Evolutionary conservation across 352 stramenopile species (phyloP).

Genomic region (Blastocystis sp.): DNA sequence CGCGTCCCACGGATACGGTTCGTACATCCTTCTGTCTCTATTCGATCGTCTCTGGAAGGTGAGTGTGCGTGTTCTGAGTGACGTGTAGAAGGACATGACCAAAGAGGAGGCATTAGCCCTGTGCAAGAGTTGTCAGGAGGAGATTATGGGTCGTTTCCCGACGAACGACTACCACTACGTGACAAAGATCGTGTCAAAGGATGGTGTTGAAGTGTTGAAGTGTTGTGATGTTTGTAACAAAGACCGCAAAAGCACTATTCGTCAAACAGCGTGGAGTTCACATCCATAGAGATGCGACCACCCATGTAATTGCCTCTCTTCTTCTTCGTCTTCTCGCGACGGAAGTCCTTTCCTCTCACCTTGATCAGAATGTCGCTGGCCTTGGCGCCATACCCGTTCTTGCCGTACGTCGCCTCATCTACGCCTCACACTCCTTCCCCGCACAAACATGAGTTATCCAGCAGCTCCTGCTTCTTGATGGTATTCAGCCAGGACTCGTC

Average conservation of each 20-base stretch:
- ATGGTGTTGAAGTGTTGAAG: constrained; percentile 69
- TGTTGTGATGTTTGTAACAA: constrained; percentile 34
- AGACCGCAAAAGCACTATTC: constrained; percentile 9
- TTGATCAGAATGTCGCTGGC: constrained; percentile 95
- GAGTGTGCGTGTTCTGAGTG: not conserved
- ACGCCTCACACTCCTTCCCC: not conserved
- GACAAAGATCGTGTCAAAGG: constrained; percentile 69
- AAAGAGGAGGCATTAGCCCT: constrained; percentile 56
- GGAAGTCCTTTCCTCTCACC: constrained; percentile 98
- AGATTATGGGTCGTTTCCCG: constrained; percentile 64
- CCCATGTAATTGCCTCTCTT: constrained; percentile 95
- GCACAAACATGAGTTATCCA: constrained; percentile 92
- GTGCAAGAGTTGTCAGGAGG: constrained; percentile 12
- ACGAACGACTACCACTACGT: constrained; percentile 69
- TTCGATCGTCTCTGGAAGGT: constrained; percentile 73
- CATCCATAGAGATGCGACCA: constrained; percentile 88
- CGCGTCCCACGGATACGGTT: constrained; percentile 39
- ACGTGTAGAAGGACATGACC: constrained; percentile 67
- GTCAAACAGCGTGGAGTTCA: constrained; percentile 91
- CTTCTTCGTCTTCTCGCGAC: constrained; percentile 99
- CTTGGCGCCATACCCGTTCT: constrained; percentile 91
- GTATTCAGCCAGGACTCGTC: constrained; percentile 90
- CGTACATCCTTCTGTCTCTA: constrained; percentile 66
- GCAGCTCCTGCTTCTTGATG: constrained; percentile 89
- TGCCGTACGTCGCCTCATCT: constrained; percentile 92